Evolutionary conservation across 2,329 filamentous ascomycete genomes (phyloP), one percentile per base, ranked within the genome.

Genomic region (Neopestalotiopsis sp.): DNA sequence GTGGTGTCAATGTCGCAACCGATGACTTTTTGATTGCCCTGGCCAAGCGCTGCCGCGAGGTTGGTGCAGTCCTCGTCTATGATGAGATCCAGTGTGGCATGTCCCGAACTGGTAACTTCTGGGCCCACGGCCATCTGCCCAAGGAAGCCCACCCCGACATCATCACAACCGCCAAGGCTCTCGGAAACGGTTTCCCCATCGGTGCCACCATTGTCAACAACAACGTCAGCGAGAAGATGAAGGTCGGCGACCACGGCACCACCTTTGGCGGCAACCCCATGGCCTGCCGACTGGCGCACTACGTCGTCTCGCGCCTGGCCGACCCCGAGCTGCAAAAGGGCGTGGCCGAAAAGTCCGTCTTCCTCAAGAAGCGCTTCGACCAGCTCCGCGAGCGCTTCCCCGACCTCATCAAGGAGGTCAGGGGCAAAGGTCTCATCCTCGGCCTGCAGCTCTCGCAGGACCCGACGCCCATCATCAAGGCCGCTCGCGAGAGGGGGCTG

Each of bases 21-120:
- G 89, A 92, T 3, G 93, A 94, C 73, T 99, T 98, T 81, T 86
- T 99, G 30, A 80, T 90, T 30, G 92, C 94, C 0, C 88, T 99
- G n/a, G 94, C 94, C 69, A 88, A 88, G 77, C 89, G 95, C 69
- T 98, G 95, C 81, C 91, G 91, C 68, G 91, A 94, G 74, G 94
- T 98, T 40, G 94, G 94, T 65, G 95, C 95, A 1, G 89, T 98
- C 3, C 84, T 99, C 68, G 92, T 98, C 77, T 95, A 96, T 80
- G 96, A 99, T 77, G 96, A 99, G 85, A 99, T 99, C 71, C 96
- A 99, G 82, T 98, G 94, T 80, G 96, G 96, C 66, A 86, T 99
- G 42, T 90, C 91, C 32, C 91, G 96, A 66, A 98, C 96, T 1
- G 96, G 96, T 45, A 87, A 86, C 13, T 87, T 99, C 75, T 99